A percentile compares a stretch with the other conserved stretches of the same genome.
These are phyloP conservation scores for Pichia sp. DNA, from an alignment of 1,139 yeast species.

Conservation along the genomic window DNA sequence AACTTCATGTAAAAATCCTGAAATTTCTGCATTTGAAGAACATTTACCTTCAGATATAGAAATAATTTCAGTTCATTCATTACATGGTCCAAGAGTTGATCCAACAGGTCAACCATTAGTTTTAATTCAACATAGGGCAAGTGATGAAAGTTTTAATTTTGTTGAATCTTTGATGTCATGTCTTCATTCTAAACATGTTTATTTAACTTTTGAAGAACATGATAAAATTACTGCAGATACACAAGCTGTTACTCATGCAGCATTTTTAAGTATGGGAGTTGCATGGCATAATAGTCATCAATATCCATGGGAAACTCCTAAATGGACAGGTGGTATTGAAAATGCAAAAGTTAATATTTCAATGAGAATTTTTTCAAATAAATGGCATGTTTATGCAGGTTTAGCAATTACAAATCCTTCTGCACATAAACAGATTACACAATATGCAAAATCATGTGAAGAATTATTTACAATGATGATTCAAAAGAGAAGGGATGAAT, in stretches of 20 bases:
- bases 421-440: slow-evolving; percentile 86
- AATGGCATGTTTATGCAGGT: slow-evolving; percentile 99
- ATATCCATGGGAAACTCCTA: slow-evolving; percentile 88
- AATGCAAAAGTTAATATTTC: slow-evolving; percentile 94
- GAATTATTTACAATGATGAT: slow-evolving; percentile 81
- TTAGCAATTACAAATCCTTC: slow-evolving; percentile 92
- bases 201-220: slow-evolving; percentile 75
- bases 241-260: slow-evolving; percentile 98
- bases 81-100: slow-evolving; percentile 90
- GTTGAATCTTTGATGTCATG: slow-evolving; percentile 65
- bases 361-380: slow-evolving; percentile 80
- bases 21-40: slow-evolving; percentile 76
- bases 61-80: slow-evolving; percentile 80
- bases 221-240: slow-evolving; percentile 96
- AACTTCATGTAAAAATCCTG: slow-evolving; percentile 91
- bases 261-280: slow-evolving; percentile 91
- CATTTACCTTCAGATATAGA: slow-evolving; percentile 71
- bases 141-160: slow-evolving; percentile 48
- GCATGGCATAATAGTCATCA: slow-evolving; percentile 85
- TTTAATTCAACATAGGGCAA: slow-evolving; percentile 67
- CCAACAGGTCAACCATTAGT: slow-evolving; percentile 92
- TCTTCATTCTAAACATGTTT: slow-evolving; percentile 72
- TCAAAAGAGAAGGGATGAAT: slow-evolving; percentile 54
- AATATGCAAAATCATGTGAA: slow-evolving; percentile 79
- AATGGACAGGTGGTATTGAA: slow-evolving; percentile 91